Evolutionary conservation across 1,284 basidiomycete genomes (phyloP).

Genomic region (Cutaneotrichosporon curvatum): DNA sequence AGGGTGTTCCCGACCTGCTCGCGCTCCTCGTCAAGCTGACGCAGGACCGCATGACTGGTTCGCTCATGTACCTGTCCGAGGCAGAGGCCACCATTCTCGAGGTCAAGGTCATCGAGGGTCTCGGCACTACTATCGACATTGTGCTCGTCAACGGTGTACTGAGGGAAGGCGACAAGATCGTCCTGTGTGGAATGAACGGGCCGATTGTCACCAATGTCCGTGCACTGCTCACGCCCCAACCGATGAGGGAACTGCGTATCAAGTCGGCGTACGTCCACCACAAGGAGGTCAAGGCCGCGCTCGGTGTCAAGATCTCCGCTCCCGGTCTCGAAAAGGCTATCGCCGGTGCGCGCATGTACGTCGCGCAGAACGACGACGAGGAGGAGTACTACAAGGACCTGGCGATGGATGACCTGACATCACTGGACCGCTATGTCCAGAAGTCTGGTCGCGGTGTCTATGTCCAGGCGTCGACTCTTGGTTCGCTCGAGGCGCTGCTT

Average conservation of each 20-base stretch:
- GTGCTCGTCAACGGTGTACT: slow-evolving; percentile 93
- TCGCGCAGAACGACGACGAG: slow-evolving; percentile 88
- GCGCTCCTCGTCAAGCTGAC: slow-evolving; percentile 96
- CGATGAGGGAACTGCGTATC: slow-evolving; percentile 88
- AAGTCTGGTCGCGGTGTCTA: slow-evolving; percentile 93
- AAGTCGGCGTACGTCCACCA: slow-evolving; percentile 98
- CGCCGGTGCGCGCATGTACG: slow-evolving; percentile 88
- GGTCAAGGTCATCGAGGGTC: slow-evolving; percentile 97
- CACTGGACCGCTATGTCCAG: slow-evolving; percentile 83
- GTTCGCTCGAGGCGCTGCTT: slow-evolving; percentile 91
- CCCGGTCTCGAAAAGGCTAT: slow-evolving; percentile 99
- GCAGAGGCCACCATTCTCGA: slow-evolving; percentile 99
- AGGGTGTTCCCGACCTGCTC: slow-evolving; percentile 99
- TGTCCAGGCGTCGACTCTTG: slow-evolving; percentile 95
- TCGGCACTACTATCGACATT: slow-evolving; percentile 97
- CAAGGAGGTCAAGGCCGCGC: slow-evolving; percentile 94
- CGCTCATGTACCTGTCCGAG: slow-evolving; percentile 96
- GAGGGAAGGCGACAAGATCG: slow-evolving; percentile 87
- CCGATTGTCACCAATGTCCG: slow-evolving; percentile 94
- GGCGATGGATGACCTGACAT: slow-evolving; percentile 93
- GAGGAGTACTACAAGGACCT: slow-evolving; percentile 92
- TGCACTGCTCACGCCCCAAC: slow-evolving; percentile 92
- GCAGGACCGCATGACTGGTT: slow-evolving; percentile 95
- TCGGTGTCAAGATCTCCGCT: slow-evolving; percentile 94
- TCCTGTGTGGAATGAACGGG: slow-evolving; percentile 94